A percentile compares a stretch with the other conserved stretches of the same genome.
phyloP scores from a whole-genome alignment of 2,329 filamentous ascomycete species.

The Emericellopsis cladophorae region DNA sequence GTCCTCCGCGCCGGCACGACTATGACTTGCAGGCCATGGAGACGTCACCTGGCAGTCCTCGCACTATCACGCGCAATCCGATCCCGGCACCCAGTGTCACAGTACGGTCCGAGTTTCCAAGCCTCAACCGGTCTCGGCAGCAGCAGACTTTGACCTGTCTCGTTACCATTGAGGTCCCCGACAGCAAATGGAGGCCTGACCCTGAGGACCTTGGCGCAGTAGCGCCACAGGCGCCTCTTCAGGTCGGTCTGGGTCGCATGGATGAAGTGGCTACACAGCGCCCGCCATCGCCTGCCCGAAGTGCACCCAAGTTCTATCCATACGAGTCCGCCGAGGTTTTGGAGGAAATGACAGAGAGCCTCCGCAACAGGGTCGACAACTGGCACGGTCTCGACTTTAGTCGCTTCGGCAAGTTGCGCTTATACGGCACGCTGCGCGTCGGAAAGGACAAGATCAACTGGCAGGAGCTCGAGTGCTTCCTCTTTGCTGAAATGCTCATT shows the following conservation, averaged over 20 bases:
- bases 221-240: slow-evolving; percentile 27
- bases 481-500: slow-evolving; percentile 98
- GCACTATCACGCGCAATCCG: slow-evolving; percentile 62
- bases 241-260: slow-evolving; percentile 17
- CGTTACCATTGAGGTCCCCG: slow-evolving; percentile 85
- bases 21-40: slow-evolving; percentile 97
- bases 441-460: slow-evolving; percentile 94
- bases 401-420: slow-evolving; percentile 80
- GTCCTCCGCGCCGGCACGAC: slow-evolving; percentile 66
- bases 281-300: slow-evolving; percentile 46
- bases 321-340: slow-evolving; percentile 67
- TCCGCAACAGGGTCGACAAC: slow-evolving; percentile 85
- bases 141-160: slow-evolving; percentile 92
- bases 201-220: slow-evolving; percentile 61
- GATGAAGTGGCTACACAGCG: slow-evolving; percentile 39
- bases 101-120: slow-evolving; percentile 92
- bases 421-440: slow-evolving; percentile 82
- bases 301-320: slow-evolving; percentile 48
- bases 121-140: slow-evolving; percentile 78
- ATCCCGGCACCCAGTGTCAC: slow-evolving; percentile 89
- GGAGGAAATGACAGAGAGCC: slow-evolving; percentile 73
- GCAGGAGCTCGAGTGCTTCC: slow-evolving; percentile 94
- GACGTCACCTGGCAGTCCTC: slow-evolving; percentile 64
- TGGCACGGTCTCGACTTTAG: slow-evolving; percentile 95
- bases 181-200: slow-evolving; percentile 81